Conservation (phyloP, 2,329 filamentous ascomycete species). For the Hymenoscyphus fructigenus region DNA sequence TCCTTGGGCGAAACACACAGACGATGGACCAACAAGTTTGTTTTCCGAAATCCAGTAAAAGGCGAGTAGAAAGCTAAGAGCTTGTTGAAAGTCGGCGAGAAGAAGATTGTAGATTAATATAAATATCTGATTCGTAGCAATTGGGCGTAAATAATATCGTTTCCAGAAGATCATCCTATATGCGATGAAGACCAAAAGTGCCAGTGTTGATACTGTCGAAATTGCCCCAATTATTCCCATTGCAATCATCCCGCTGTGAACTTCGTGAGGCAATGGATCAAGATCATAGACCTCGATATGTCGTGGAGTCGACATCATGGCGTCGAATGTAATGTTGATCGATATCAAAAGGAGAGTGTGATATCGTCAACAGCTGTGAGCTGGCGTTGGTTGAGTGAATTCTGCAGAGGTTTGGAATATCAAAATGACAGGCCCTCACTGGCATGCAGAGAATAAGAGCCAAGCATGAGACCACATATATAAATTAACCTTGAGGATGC, state of each 20-base stretch:
- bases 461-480: background rate
- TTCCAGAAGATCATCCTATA: conserved; percentile 47
- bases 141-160: conserved; percentile 34
- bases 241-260: conserved; percentile 83
- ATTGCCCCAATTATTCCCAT: conserved; percentile 47
- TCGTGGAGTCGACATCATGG: background rate
- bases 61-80: conserved; percentile 39
- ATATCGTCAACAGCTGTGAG: background rate
- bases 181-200: conserved; percentile 45
- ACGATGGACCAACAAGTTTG: conserved; percentile 45
- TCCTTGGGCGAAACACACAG: conserved; percentile 52
- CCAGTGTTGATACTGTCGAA: conserved; percentile 45
- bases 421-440: background rate
- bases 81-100: conserved; percentile 33
- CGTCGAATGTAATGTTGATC: background rate
- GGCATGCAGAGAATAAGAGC: background rate
- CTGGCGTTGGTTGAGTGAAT: background rate
- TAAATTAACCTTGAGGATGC: background rate
- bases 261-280: conserved; percentile 85
- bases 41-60: conserved; percentile 50
- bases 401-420: background rate
- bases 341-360: background rate
- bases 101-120: conserved; percentile 56
- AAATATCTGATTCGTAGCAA: conserved; percentile 49
- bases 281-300: conserved; percentile 40